Evolutionary conservation across 345 rosid genomes (phyloP).

Genomic region (Eucalyptus microcorys): DNA sequence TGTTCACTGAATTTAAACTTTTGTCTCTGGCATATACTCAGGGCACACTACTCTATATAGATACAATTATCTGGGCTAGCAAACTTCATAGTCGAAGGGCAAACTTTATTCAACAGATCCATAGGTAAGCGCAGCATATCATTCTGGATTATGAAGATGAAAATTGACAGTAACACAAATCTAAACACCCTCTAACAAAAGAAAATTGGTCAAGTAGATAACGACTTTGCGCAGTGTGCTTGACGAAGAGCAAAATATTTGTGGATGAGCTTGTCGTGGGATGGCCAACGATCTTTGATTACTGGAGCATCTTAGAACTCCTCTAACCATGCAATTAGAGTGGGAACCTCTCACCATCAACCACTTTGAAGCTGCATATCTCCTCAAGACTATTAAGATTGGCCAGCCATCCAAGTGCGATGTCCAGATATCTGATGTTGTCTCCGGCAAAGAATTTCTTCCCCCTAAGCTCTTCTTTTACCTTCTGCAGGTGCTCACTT

Average conservation of each 20-base stretch:
- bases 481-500: not conserved
- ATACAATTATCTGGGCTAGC: not conserved
- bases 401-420: not conserved
- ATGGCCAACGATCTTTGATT: not conserved
- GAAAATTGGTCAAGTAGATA: not conserved
- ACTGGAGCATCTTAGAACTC: not conserved
- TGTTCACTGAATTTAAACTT: not conserved
- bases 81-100: not conserved
- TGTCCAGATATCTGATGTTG: not conserved
- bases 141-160: not conserved
- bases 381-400: not conserved
- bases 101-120: not conserved
- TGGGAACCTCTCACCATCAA: not conserved
- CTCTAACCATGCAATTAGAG: not conserved
- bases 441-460: conserved; percentile 2
- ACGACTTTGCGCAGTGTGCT: not conserved
- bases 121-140: not conserved
- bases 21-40: not conserved
- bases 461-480: not conserved
- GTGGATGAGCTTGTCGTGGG: not conserved
- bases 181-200: not conserved
- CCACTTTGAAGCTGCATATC: not conserved
- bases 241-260: not conserved
- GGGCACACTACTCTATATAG: not conserved
- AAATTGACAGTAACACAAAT: not conserved